These are phyloP conservation scores for Amanita pseudoporphyria DNA, from an alignment of 768 basidiomycete genomes.

Conservation along the genomic window DNA sequence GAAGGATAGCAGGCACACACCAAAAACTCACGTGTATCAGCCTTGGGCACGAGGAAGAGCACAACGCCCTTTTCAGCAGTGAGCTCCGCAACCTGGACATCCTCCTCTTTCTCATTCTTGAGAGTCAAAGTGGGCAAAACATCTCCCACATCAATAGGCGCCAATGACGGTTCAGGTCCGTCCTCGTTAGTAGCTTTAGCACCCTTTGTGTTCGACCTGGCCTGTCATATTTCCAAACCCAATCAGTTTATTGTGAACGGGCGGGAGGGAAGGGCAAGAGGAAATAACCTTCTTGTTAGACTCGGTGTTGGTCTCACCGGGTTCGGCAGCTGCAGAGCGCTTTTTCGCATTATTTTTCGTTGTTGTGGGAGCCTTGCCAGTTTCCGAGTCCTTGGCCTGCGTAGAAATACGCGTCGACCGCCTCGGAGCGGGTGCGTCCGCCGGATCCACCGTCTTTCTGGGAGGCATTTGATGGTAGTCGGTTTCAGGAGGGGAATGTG, in stretches of 20 bases:
- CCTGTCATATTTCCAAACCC: not conserved
- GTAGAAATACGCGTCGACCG: conserved; percentile 49
- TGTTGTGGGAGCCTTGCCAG: conserved; percentile 17
- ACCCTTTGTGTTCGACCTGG: conserved; percentile 8
- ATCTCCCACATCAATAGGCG: conserved; percentile 48
- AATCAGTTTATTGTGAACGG: too few species aligned
- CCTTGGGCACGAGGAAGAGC: conserved; percentile 77
- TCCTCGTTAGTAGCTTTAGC: conserved; percentile 13
- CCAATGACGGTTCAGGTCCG: conserved; percentile 7
- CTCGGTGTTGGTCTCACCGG: conserved; percentile 19
- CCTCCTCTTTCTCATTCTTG: conserved; percentile 80
- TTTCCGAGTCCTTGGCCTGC: conserved; percentile 25
- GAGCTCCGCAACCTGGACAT: conserved; percentile 57
- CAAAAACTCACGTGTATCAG: conserved; percentile 62
- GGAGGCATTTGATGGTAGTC: conserved; percentile 18
- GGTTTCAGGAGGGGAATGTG: not conserved
- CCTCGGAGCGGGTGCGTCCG: conserved; percentile 32
- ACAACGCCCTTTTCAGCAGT: conserved; percentile 67
- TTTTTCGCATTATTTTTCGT: conserved; percentile 26
- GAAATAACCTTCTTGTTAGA: conserved; percentile 21
- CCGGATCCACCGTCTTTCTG: conserved; percentile 23
- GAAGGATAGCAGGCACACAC: not conserved
- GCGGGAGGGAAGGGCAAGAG: not conserved
- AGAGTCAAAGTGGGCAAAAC: conserved; percentile 62
- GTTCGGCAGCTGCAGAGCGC: conserved; percentile 24